These are phyloP conservation scores for Hordeum pubiflorum DNA, from an alignment of 202 grass and related monocot species.

Conservation along the genomic window DNA sequence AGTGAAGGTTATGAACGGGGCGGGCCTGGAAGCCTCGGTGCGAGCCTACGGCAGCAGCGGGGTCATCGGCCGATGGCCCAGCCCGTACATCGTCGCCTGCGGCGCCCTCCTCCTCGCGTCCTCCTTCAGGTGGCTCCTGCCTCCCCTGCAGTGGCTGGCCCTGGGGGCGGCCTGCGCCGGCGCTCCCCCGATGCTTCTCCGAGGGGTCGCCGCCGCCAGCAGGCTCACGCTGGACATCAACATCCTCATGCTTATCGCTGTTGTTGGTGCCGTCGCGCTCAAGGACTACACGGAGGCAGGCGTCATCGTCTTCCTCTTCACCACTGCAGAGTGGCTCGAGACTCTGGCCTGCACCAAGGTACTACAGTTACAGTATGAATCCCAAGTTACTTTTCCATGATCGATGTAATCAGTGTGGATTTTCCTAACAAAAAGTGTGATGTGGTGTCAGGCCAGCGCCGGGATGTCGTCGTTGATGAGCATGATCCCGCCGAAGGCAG, in stretches of 20 bases:
- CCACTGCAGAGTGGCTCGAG: slow-evolving; percentile 70
- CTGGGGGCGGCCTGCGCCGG: slow-evolving; percentile 37
- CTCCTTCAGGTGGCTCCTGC: slow-evolving; percentile 33
- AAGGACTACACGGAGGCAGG: slow-evolving; percentile 61
- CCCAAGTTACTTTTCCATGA: neutral
- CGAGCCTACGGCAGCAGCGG: slow-evolving; percentile 44
- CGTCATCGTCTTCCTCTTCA: slow-evolving; percentile 82
- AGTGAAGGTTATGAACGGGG: slow-evolving; percentile 59
- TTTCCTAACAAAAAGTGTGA: neutral
- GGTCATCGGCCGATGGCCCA: slow-evolving; percentile 46
- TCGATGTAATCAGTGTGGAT: neutral
- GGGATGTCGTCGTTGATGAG: slow-evolving; percentile 64
- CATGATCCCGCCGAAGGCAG: neutral
- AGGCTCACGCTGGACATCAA: slow-evolving; percentile 66
- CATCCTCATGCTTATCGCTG: slow-evolving; percentile 61
- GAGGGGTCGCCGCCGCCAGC: slow-evolving; percentile 23
- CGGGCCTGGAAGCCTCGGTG: slow-evolving; percentile 59
- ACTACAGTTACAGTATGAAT: neutral
- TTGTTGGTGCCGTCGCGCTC: slow-evolving; percentile 44
- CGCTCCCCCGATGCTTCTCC: slow-evolving; percentile 36
- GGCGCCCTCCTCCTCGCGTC: slow-evolving; percentile 53
- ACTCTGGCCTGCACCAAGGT: slow-evolving; percentile 47
- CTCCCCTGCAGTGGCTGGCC: slow-evolving; percentile 52
- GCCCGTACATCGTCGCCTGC: slow-evolving; percentile 40
- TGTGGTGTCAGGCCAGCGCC: slow-evolving; percentile 31